phyloP scores from a whole-genome alignment of 2,329 filamentous ascomycete genomes.

The Paramyrothecium roridum region DNA sequence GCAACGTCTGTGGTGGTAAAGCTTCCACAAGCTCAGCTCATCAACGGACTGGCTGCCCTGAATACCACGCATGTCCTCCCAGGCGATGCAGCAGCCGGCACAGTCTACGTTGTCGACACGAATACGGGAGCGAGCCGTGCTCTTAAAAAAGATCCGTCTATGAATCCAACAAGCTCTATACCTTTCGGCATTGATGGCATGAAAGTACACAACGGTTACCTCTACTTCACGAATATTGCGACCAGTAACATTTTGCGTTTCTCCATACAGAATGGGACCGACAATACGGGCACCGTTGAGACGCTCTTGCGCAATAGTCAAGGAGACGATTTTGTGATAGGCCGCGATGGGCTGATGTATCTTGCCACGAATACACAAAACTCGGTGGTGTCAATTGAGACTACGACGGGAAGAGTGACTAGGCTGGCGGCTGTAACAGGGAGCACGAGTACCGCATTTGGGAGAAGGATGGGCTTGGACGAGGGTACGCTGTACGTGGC shows the following conservation, averaged over 20 bases:
- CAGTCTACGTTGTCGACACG: not conserved
- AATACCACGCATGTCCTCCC: not conserved
- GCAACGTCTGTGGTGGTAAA: not conserved
- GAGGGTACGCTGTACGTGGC: not conserved
- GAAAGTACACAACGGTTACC: constrained; percentile 7
- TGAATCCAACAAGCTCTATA: not conserved
- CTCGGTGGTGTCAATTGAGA: not conserved
- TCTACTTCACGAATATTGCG: constrained; percentile 15
- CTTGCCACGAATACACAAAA: not conserved
- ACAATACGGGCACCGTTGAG: not conserved
- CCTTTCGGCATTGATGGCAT: constrained; percentile 16
- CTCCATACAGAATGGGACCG: not conserved
- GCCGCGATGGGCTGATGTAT: not conserved
- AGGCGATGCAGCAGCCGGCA: not conserved
- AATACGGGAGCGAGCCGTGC: not conserved
- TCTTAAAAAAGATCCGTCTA: not conserved
- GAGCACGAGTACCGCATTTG: not conserved
- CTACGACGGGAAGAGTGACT: not conserved
- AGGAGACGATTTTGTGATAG: not conserved
- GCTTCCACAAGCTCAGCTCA: not conserved
- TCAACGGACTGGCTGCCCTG: not conserved
- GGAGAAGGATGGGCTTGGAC: not conserved
- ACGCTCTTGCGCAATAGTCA: not conserved
- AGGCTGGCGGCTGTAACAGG: not conserved
- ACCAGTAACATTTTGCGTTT: not conserved